Base-by-base conservation (phyloP, 2,329 filamentous ascomycete genomes). In the Aspergillus vadensis region DNA sequence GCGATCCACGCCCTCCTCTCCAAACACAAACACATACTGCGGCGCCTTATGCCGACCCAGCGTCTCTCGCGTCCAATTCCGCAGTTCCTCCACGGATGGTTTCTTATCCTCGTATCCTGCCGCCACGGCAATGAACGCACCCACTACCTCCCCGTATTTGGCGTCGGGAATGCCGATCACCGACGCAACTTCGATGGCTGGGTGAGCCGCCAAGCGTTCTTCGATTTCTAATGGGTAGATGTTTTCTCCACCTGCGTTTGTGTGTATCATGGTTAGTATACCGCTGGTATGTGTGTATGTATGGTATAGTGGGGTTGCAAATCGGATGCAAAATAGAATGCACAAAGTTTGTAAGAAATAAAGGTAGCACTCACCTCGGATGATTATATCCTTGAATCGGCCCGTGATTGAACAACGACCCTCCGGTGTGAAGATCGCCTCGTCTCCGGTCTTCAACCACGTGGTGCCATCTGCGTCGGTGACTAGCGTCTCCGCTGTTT, bases 341-440 rank as follows among this genome's bases (percentile, higher is more conserved):
- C 25, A 27, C n/a, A 12, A 36, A 12, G 8, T 14, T 15, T 23
- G n/a, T 19, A 36, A 3, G 21, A 17, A 5, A 6, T 19, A 15
- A 5, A 41, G 39, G 27, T 27, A 21, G 15, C 3, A 65, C 72
- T 39, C 66, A 75, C 87, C 89, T 68, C 89, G 81, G 62, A 92
- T 92, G 60, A 92, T 91, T 38, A 92, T 91, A 61, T 92, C 90
- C 77, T 92, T 92, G 77, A 91, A 91, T 19, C 89, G 81, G 0
- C 90, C 89, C 0, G 89, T 92, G 66, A 92, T 91, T 6, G 80
- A 82, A 66, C 88, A 91, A 70, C 90, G 91, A 0, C 88, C 89
- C 8, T 86, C 75, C 1, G 75, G 68, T 49, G 83, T 78, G 65
- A 86, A 81, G 3, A 81, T 73, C 1, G 79, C 83, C 65, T 85